Evolutionary conservation across 257 asterid species (phyloP).

Genomic region (Gynochthodes officinalis): DNA sequence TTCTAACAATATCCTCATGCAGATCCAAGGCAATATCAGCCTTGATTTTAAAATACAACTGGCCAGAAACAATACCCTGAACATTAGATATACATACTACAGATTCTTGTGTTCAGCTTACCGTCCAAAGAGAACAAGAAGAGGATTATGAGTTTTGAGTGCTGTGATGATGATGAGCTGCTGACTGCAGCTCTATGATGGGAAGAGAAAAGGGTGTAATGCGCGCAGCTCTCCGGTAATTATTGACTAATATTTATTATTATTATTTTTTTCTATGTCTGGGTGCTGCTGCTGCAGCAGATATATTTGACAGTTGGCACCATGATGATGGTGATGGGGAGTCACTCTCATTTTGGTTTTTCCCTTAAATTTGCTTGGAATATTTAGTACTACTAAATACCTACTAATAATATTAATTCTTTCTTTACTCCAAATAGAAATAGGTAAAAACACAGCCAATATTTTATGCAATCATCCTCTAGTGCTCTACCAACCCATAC

Average conservation of each 20-base stretch:
- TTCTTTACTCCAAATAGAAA: no score
- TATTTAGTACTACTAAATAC: no score
- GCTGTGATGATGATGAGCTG: not conserved
- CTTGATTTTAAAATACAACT: not conserved
- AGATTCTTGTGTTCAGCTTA: not conserved
- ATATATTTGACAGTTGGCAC: constrained; percentile 15
- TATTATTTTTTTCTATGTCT: not conserved
- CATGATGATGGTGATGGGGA: constrained; percentile 1
- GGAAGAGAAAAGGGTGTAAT: not conserved
- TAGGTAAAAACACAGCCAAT: no score
- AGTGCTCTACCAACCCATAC: no score
- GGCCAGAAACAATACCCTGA: not conserved
- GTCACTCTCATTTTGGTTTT: not conserved
- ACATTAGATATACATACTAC: not conserved
- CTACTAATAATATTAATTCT: no score
- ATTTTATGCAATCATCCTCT: no score
- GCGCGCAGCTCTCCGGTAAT: not conserved
- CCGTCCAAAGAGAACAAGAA: not conserved
- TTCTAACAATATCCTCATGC: not conserved
- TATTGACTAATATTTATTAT: not conserved
- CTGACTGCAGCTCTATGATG: constrained; percentile 5
- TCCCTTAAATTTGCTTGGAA: no score
- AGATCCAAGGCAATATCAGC: constrained; percentile 13
- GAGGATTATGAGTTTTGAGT: not conserved
- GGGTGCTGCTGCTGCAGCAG: not conserved